Conservation (phyloP, 148 eudicot genomes). For the Rhododendron vialii region DNA sequence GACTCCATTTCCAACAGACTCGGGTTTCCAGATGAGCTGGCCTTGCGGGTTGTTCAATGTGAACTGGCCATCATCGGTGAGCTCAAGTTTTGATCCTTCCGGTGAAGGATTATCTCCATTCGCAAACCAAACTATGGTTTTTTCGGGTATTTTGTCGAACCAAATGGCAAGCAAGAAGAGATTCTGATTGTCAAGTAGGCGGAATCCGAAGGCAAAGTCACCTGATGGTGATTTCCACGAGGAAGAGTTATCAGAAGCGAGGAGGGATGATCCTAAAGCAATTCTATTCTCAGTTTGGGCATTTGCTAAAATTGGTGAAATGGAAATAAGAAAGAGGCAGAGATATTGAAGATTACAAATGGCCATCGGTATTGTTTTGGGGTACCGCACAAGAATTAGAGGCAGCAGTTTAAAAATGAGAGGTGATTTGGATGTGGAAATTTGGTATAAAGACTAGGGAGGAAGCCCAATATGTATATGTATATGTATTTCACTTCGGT, state of each 20-base stretch:
- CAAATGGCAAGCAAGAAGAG: conserved; percentile 27
- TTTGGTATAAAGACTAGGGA: background rate
- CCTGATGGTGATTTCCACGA: conserved; percentile 30
- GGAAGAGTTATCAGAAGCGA: background rate
- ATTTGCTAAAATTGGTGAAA: background rate
- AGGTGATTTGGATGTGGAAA: background rate
- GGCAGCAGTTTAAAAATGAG: background rate
- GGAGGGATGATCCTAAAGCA: conserved; percentile 12
- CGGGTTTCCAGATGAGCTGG: conserved; percentile 1
- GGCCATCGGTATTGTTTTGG: background rate
- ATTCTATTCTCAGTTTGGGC: conserved; percentile 2
- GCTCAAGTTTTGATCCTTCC: conserved; percentile 19
- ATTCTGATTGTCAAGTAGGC: background rate
- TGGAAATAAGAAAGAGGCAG: background rate
- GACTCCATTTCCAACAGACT: background rate
- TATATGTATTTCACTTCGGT: too few species aligned
- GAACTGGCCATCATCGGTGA: conserved; percentile 8
- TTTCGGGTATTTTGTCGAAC: conserved; percentile 25
- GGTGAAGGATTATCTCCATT: conserved; percentile 13
- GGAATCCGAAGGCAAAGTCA: conserved; percentile 39
- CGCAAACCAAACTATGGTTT: conserved; percentile 28
- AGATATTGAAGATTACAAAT: background rate
- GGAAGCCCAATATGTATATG: background rate
- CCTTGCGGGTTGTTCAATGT: conserved; percentile 8
- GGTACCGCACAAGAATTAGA: background rate